Evolutionary conservation across 2,329 filamentous ascomycete genomes (phyloP), one percentile per base, ranked within the genome.

Genomic region (Phoma sp.): DNA sequence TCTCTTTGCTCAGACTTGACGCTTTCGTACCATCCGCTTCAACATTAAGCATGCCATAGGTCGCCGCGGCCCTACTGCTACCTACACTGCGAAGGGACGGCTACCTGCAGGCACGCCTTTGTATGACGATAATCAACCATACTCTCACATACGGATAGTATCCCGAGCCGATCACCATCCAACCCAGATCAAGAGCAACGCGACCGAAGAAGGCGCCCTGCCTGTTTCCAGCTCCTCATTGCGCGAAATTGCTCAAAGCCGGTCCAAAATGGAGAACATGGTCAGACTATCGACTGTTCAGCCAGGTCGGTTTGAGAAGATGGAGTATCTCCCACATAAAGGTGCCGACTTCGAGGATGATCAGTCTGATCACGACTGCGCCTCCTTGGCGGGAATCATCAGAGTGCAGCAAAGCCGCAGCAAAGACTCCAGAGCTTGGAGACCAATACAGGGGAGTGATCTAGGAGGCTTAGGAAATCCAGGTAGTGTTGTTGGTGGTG

Each of bases 121-220:
- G 6, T 54, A 54, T 29, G 31, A 33, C 12, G 35, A 44, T 29
- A 51, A 29, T 38, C 24, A 53, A 12, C 57, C 55, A 19, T 59
- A 67, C 38, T 63, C 63, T 2, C 70, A 70, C 48, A 69, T 72
- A 29, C 68, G 60, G 10, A 44, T 70, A 19, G 55, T 73, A 1
- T 49, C 64, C 2, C 59, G 44, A 39, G 35, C 47, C 15, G 40
- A 56, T 3, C n/a, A 27, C 27, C 40, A 17, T 9, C 32, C 7
- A n/a, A 35, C 15, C 32, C 15, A 17, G 15, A 8, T n/a, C 32
- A 6, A 45, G 19, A 40, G 38, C 38, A 40, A n/a, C 22, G 15
- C 12, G 21, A 2, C 38, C 1, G 41, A 56, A 46, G 51, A 61
- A 27, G 57, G 60, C 29, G 36, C 45, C 31, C 38, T 47, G 15